These are phyloP conservation scores for Ustulina deusta DNA, from an alignment of 2,329 filamentous ascomycete species.

Conservation along the genomic window DNA sequence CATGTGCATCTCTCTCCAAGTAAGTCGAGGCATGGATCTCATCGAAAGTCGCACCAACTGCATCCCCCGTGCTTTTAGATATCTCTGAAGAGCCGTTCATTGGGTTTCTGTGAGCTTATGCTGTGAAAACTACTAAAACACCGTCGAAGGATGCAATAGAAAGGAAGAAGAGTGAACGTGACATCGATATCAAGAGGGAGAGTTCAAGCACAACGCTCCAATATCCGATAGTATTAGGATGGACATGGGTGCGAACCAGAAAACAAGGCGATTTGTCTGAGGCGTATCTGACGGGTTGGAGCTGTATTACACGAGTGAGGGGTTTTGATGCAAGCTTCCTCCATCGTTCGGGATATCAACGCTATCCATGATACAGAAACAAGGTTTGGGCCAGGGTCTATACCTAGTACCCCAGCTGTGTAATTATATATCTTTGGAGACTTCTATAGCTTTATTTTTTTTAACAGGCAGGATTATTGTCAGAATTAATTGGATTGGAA, in stretches of 20 bases:
- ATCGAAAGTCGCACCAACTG: conserved; percentile 28
- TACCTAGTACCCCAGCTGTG: too few species aligned
- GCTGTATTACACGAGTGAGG: neutral
- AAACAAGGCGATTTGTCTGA: neutral
- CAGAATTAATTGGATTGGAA: too few species aligned
- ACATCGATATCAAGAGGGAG: neutral
- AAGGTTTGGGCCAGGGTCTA: too few species aligned
- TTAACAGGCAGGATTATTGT: too few species aligned
- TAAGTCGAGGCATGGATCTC: conserved; percentile 43
- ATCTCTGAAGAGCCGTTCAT: conserved; percentile 24
- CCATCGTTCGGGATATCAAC: too few species aligned
- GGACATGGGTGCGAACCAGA: neutral
- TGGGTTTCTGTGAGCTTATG: neutral
- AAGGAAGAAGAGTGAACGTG: neutral
- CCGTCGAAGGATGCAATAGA: neutral
- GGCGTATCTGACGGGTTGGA: neutral
- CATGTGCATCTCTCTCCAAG: conserved; percentile 38
- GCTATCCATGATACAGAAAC: too few species aligned
- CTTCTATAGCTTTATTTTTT: too few species aligned
- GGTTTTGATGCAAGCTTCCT: too few species aligned
- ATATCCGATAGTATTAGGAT: neutral
- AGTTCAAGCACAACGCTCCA: neutral
- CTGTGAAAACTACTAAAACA: neutral
- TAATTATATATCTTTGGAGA: too few species aligned
- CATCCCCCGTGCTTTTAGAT: conserved; percentile 9